Evolutionary conservation across 345 rosid species (phyloP).

Genomic region (Laguncularia racemosa): DNA sequence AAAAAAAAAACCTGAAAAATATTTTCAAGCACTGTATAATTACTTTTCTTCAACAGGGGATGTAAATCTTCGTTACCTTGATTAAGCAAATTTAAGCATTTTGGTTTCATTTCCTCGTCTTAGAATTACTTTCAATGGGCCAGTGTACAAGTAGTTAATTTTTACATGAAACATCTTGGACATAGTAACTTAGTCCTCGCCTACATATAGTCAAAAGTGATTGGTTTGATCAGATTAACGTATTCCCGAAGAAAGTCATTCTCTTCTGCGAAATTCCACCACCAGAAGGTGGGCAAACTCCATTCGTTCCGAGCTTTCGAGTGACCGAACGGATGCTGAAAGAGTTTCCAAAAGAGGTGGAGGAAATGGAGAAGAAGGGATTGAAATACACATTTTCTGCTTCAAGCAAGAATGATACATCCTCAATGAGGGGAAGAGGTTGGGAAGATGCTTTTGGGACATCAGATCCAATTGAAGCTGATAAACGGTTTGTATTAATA

Average conservation of each 20-base stretch:
- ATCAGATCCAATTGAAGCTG: conserved; percentile 38
- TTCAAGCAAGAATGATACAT: conserved; percentile 23
- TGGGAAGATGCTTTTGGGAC: conserved; percentile 64
- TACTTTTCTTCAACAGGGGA: too few relatives aligned
- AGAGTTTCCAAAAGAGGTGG: conserved; percentile 52
- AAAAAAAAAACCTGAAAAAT: too few relatives aligned
- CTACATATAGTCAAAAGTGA: not conserved
- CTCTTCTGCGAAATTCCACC: conserved; percentile 61
- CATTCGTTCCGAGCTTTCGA: conserved; percentile 62
- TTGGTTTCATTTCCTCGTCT: too few relatives aligned
- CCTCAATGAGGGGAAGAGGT: conserved; percentile 62
- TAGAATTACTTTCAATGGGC: too few relatives aligned
- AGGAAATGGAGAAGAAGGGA: conserved; percentile 54
- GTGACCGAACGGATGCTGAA: conserved; percentile 49
- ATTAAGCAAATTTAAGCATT: too few relatives aligned
- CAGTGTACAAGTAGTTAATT: too few relatives aligned
- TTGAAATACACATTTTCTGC: conserved; percentile 41
- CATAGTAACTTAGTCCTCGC: not conserved
- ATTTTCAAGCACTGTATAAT: too few relatives aligned
- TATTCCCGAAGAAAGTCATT: conserved; percentile 34
- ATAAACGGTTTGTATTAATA: conserved; percentile 19
- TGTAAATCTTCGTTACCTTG: too few relatives aligned
- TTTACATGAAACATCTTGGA: too few relatives aligned
- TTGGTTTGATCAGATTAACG: conserved; percentile 31
- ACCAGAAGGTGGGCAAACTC: conserved; percentile 62